Evolutionary conservation across 345 rosid genomes (phyloP), one percentile per base, ranked within the genome.

Genomic region (Rhodamnia rubescens): DNA sequence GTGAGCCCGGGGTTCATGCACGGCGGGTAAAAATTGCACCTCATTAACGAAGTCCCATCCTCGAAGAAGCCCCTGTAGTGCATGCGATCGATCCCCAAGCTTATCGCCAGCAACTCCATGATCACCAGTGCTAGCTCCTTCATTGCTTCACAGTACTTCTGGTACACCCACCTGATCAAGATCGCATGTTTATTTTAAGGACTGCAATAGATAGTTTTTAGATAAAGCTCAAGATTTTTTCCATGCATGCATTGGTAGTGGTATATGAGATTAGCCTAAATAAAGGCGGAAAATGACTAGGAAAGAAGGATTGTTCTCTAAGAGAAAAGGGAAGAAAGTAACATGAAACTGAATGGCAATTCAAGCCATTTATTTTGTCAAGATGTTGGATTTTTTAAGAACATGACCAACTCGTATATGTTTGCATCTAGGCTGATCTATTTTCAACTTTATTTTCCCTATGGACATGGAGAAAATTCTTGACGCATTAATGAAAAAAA

Each of bases 1-100:
- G 94, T 88, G 61, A 91, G 92, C 16, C 88, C 89, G 4, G 92
- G 84, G 74, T 91, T 90, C 22, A 88, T 84, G 94, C 99, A 96
- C 5, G 91, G 88, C 1, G 98, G 98, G 61, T 96, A 96, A 36
- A 85, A 88, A 82, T 96, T 96, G 58, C 93, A 90, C 85, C 98
- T 86, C 91, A 95, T 88, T 40, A 96, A 93, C 7, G 96, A 93
- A n/a, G 85, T 86, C 0, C 91, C 91, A 64, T 92, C 96, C 89
- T 94, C 94, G 27, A 90, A 94, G 84, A 87, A 90, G 9, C 89
- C 83, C 50, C 83, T 54, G 55, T 86, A 92, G 64, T 91, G 86
- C 47, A 64, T 20, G 1, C 91, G 88, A 49, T 91, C 93, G 2
- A 94, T 80, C 21, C 93, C 93, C 74, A 94, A 85, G 88, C 96